Percentiles rank a stretch among this genome's conserved stretches.
These are phyloP conservation scores for Tephrocybe sp. DNA, from an alignment of 768 basidiomycete species.

Conservation along the genomic window DNA sequence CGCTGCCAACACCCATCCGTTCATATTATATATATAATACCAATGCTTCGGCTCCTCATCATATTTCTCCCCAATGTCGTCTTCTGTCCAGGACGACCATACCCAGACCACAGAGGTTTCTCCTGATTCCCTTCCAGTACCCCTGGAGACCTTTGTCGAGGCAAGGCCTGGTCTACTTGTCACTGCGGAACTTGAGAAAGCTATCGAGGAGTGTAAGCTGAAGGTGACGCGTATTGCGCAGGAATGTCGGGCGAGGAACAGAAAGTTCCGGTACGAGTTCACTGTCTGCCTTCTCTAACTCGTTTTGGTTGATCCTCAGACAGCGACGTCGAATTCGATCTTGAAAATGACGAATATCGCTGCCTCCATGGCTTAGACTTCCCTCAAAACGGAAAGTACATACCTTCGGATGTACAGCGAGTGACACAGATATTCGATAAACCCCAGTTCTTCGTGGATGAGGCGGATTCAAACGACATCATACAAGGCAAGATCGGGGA, in stretches of 20 bases:
- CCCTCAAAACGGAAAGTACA: constrained; percentile 19
- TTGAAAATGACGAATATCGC: constrained; percentile 49
- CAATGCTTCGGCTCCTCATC: constrained; percentile 6
- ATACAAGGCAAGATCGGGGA: constrained; percentile 53
- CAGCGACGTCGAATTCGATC: constrained; percentile 59
- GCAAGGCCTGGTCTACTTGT: constrained; percentile 44
- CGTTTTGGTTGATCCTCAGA: background rate
- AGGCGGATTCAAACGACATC: constrained; percentile 46
- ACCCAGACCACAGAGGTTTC: background rate
- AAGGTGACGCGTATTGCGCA: constrained; percentile 46
- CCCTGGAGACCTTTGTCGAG: constrained; percentile 28
- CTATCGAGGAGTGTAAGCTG: constrained; percentile 44
- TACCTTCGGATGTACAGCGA: constrained; percentile 42
- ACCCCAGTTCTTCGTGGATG: constrained; percentile 50
- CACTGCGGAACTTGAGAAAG: constrained; percentile 48
- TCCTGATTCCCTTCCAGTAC: background rate
- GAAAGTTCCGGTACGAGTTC: constrained; percentile 43
- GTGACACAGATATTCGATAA: constrained; percentile 53
- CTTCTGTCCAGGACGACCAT: background rate
- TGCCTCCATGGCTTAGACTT: constrained; percentile 45
- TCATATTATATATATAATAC: constrained; percentile 8
- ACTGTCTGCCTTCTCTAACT: background rate
- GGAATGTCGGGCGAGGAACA: constrained; percentile 45
- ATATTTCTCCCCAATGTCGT: constrained; percentile 5
- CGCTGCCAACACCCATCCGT: background rate